These are phyloP conservation scores for Mitragyna speciosa DNA, from an alignment of 257 asterid species.

Conservation along the genomic window DNA sequence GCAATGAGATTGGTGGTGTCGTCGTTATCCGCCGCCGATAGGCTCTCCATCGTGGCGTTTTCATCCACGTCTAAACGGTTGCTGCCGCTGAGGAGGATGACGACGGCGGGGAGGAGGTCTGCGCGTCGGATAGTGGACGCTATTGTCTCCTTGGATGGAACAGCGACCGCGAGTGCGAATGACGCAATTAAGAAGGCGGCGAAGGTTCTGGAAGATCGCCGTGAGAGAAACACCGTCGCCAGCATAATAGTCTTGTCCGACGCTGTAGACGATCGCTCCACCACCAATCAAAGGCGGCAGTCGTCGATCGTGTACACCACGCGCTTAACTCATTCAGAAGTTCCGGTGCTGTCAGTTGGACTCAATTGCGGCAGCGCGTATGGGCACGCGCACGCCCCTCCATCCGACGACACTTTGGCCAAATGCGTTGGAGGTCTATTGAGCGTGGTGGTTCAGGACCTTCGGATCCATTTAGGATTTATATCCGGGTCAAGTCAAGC, in stretches of 20 bases:
- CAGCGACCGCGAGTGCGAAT: slow-evolving; percentile 47
- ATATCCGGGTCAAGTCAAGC: slow-evolving; percentile 57
- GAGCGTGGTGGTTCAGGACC: slow-evolving; percentile 56
- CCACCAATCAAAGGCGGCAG: slow-evolving; percentile 19
- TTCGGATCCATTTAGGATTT: slow-evolving; percentile 55
- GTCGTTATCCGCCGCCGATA: slow-evolving; percentile 72
- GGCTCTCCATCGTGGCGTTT: slow-evolving; percentile 88
- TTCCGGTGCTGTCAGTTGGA: slow-evolving; percentile 62
- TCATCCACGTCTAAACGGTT: slow-evolving; percentile 81
- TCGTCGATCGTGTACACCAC: slow-evolving; percentile 50
- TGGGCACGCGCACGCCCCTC: slow-evolving; percentile 37
- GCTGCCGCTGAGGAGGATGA: slow-evolving; percentile 80
- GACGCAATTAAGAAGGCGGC: slow-evolving; percentile 90
- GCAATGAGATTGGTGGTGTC: slow-evolving; percentile 71
- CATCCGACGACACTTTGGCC: slow-evolving; percentile 36
- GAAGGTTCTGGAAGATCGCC: slow-evolving; percentile 92
- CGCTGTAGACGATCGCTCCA: slow-evolving; percentile 40
- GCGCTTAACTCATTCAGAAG: slow-evolving; percentile 52
- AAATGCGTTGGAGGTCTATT: slow-evolving; percentile 48
- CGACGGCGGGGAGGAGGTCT: slow-evolving; percentile 63
- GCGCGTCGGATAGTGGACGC: slow-evolving; percentile 93
- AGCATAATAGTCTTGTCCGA: slow-evolving; percentile 68
- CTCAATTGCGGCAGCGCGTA: slow-evolving; percentile 40
- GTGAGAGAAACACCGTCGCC: slow-evolving; percentile 66
- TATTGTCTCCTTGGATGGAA: slow-evolving; percentile 56